Percentiles rank a stretch among this genome's conserved stretches.
Evolutionary conservation across 2,329 filamentous ascomycete genomes (phyloP).

Genomic region (Chaetomiaceae sp.): DNA sequence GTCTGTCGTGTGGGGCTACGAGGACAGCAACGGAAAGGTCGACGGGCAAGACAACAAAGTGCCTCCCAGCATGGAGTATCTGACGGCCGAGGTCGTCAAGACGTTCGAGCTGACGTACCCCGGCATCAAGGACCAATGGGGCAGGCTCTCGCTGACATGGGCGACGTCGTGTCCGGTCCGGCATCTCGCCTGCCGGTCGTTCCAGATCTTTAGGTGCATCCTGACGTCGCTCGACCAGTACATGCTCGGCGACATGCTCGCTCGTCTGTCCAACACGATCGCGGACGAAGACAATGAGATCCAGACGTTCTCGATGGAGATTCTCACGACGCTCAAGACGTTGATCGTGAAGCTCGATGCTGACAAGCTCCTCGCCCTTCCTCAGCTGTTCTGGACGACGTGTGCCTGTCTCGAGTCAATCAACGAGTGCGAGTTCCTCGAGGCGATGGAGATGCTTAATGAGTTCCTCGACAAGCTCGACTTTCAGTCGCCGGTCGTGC

Average conservation of each 20-base stretch:
- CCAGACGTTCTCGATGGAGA: slow-evolving; percentile 96
- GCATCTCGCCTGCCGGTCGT: slow-evolving; percentile 92
- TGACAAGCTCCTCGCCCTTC: slow-evolving; percentile 78
- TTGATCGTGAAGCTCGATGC: slow-evolving; percentile 81
- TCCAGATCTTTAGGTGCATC: slow-evolving; percentile 94
- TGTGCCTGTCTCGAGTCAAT: slow-evolving; percentile 96
- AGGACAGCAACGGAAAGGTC: slow-evolving; percentile 79
- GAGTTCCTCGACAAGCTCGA: slow-evolving; percentile 81
- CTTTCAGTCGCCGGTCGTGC: slow-evolving; percentile 63
- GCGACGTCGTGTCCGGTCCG: slow-evolving; percentile 94
- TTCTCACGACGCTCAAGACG: slow-evolving; percentile 86
- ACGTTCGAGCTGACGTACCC: slow-evolving; percentile 84
- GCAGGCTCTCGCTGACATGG: slow-evolving; percentile 84
- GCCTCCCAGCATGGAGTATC: slow-evolving; percentile 77
- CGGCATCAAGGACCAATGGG: slow-evolving; percentile 86
- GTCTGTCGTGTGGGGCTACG: slow-evolving; percentile 87
- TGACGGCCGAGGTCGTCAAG: slow-evolving; percentile 75
- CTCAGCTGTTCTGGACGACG: slow-evolving; percentile 96
- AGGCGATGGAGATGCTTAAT: slow-evolving; percentile 86
- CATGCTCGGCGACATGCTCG: slow-evolving; percentile 97
- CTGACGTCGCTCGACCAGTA: slow-evolving; percentile 82
- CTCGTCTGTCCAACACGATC: slow-evolving; percentile 90
- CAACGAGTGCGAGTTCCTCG: slow-evolving; percentile 90
- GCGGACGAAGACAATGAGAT: slow-evolving; percentile 93
- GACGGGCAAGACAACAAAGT: slow-evolving; percentile 74